Base-by-base conservation (phyloP, 2,329 filamentous ascomycete species). In the Colletotrichum godetiae region DNA sequence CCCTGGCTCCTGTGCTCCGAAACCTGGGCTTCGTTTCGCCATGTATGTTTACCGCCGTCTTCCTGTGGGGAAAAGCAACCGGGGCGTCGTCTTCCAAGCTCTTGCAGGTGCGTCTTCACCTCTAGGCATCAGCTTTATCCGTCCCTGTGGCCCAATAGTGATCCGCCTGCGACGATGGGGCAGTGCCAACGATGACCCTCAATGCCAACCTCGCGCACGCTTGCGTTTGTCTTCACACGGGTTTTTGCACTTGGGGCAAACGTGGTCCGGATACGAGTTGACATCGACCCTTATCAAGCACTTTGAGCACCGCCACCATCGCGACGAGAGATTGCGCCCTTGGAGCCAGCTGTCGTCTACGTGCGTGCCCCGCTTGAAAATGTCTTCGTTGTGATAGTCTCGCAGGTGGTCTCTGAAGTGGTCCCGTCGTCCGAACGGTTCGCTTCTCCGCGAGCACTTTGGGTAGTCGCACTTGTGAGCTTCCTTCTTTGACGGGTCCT, bases 361-460 rank as follows among this genome's bases (percentile, higher is more conserved):
- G 62, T 60, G 35, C 27, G 79, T 79, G 33, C 85, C 84, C 22
- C 87, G 85, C 81, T 87, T 87, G 76, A 83, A 81, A 42, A 89
- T 84, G 73, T 90, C 88, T 77, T 91, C 89, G 67, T 83, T 82
- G 82, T 91, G 89, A 74, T 83, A 88, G 58, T 88, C 85, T 37
- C 89, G 85, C 49, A 89, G 84, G 78, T 91, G 89, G 70, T 90
- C 88, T 49, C 89, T 84, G 77, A 85, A 89, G 80, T 91, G 89
- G 74, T 91, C 89, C 37, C 86, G 84, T 42, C 89, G 85, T 75
- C 84, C 82, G 76, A 91, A 90, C 2, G 88, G 85, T 2, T 84
- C 80, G 6, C 78, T 77, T 33, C 80, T 80, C 8, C 89, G 85
- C 29, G 78, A 73, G 77, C 89, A 90, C 64, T 79, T 82, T 22